Base-by-base conservation (phyloP, 108 stramenopile species). In the Cyclotella cryptica region DNA sequence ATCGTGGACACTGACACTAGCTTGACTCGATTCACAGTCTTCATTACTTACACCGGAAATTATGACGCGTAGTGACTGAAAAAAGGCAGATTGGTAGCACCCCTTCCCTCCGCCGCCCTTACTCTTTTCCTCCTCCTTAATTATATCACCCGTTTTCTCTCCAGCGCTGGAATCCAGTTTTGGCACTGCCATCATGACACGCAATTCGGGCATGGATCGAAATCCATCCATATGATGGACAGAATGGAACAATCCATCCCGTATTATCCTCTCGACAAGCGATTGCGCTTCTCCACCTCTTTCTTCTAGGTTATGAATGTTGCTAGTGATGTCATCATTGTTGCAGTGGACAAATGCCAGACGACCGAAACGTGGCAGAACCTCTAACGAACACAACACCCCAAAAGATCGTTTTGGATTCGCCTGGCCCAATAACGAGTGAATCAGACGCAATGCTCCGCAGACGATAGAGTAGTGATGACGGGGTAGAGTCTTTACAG, bases 211-310 rank as follows among this genome's bases (percentile, higher is more conserved):
- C 78, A 87, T 71, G 66, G 81, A 81, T 22, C 89, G 77, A 72
- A 86, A 93, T 24, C 90, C 92, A 67, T 91, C 89, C 80, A 93
- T 87, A 30, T 92, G 90, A 76, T 90, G 86, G 12, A 71, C 53
- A 3, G 81, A 45, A 77, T 80, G 55, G 58, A 89, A 91, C 11
- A 93, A 53, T 28, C 88, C 89, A 27, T 83, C 66, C 72, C 69
- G 65, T 18, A 91, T 28, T 13, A 91, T 77, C 24, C 74, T 72
- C 24, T 74, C 49, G 1, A 83, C 64, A 21, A 80, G 3, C 3
- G 72, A 39, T 57, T 41, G 21, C 30, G 43, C 21, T 12, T 0
- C 45, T 26, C 40, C 53, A 12, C 17, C 61, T 7, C 40, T 27
- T 3, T 69, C 39, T 22, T 41, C 47, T 10, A 21, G 8, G 15